Evolutionary conservation across 73 alveolate genomes (phyloP), one percentile per base, ranked within the genome.

Genomic region (Stentor coeruleus): DNA sequence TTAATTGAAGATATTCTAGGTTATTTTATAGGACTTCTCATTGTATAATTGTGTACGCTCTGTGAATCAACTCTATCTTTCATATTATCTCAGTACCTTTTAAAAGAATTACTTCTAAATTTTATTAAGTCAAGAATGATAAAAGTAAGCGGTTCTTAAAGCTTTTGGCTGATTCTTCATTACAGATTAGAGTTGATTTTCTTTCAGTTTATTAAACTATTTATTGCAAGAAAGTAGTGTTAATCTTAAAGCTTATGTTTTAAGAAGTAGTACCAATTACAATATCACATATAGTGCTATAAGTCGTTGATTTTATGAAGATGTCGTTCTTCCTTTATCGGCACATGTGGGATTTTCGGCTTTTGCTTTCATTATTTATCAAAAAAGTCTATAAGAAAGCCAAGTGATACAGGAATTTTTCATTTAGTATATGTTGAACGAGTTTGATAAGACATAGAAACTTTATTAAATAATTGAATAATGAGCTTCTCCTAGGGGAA

Each of bases 1-100:
- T 2, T 75, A 0, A 37, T 15, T 31, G 83, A 66, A 20, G 83
- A 38, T n/a, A 38, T n/a, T 39, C n/a, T 75, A 26, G 83, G 83
- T 20, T 75, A 14, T n/a, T 26, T 75, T 38, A 26, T 75, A 20
- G 59, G 39, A 1, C 15, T 75, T 14, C 31, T 75, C 28, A 35
- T 40, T 39, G 58, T 75, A 26, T 75, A 2, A 37, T 31, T 75
- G n/a, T 20, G 77, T 20, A 38, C 35, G 1, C 0, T 0, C 1
- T 20, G 26, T 75, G 83, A 30, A n/a, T 0, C 74, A 20, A 35
- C 58, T 0, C 3, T 75, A 40, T 14, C 83, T 6, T 75, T 75
- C 39, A 37, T 75, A n/a, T 40, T 75, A 36, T 31, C 74, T 20
- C 59, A 66, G 33, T 75, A 75, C 3, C 31, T 75, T n/a, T 38